These are phyloP conservation scores for Camellia lanceoleosa DNA, from an alignment of 148 eudicot genomes.

Conservation along the genomic window DNA sequence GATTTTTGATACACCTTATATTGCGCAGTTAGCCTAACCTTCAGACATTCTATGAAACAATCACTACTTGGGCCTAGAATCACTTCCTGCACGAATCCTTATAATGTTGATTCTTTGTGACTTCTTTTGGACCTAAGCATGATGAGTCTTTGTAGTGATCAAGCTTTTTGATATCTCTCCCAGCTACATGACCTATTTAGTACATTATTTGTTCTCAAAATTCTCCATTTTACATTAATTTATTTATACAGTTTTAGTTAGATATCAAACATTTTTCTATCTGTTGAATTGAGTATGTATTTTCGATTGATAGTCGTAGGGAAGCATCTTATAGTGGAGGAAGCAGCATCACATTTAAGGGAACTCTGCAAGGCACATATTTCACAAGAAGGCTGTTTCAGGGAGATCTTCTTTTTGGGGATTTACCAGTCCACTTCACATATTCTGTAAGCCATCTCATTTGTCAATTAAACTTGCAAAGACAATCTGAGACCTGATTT, in stretches of 20 bases:
- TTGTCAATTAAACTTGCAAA: neutral
- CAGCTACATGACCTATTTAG: neutral
- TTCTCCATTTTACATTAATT: neutral
- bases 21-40: neutral
- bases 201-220: neutral
- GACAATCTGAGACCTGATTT: neutral
- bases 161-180: slow-evolving; percentile 9
- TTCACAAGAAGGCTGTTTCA: slow-evolving; percentile 51
- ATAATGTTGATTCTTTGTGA: neutral
- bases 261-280: neutral
- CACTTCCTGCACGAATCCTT: neutral
- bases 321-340: slow-evolving; percentile 86
- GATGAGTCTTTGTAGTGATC: neutral
- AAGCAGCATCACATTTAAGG: slow-evolving; percentile 63
- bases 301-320: slow-evolving; percentile 36
- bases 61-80: neutral
- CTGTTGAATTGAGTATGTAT: slow-evolving; percentile 11
- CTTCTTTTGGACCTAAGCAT: neutral
- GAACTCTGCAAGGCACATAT: slow-evolving; percentile 48
- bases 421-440: slow-evolving; percentile 52
- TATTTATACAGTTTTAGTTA: slow-evolving; percentile 12
- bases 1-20: neutral
- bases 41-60: neutral
- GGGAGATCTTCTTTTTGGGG: slow-evolving; percentile 59
- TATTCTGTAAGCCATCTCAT: slow-evolving; percentile 63